A percentile compares a stretch with the other conserved stretches of the same genome.
Conservation (phyloP, 345 rosid species). For the Bruguiera gymnorhiza region DNA sequence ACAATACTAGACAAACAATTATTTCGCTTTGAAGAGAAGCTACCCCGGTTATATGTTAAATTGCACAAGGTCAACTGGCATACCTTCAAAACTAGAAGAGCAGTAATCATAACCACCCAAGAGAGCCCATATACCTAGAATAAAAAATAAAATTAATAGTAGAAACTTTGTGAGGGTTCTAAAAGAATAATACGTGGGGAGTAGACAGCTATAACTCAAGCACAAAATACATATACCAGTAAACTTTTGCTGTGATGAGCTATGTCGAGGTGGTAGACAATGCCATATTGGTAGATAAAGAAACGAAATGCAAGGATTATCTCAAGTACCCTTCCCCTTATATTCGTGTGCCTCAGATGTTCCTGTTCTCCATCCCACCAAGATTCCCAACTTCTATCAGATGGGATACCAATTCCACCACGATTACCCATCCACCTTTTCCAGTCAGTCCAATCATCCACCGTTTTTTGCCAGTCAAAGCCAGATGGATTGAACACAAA, state of each 20-base stretch:
- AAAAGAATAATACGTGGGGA: not conserved
- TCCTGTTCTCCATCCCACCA: constrained; percentile 96
- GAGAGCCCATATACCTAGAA: constrained; percentile 84
- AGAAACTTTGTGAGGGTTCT: not conserved
- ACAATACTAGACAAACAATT: not conserved
- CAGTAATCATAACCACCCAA: constrained; percentile 64
- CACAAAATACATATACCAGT: constrained; percentile 42
- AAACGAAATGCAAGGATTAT: constrained; percentile 73
- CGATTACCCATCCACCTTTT: constrained; percentile 97
- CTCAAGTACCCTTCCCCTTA: constrained; percentile 72
- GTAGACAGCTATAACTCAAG: not conserved
- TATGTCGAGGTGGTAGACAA: constrained; percentile 92
- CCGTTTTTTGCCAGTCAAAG: constrained; percentile 96
- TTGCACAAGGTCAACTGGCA: not conserved
- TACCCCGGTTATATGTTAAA: not conserved
- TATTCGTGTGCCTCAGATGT: constrained; percentile 65
- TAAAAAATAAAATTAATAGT: constrained; percentile 7
- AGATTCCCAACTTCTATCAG: constrained; percentile 86
- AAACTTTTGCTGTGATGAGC: constrained; percentile 56
- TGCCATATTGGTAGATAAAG: constrained; percentile 87
- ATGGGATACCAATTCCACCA: constrained; percentile 77
- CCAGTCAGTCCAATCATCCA: constrained; percentile 98
- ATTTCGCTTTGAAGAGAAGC: not conserved
- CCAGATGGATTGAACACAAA: constrained; percentile 93
- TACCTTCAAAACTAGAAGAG: constrained; percentile 82